phyloP scores from a whole-genome alignment of 2,329 filamentous ascomycete species.

The Chaetomiaceae sp. region DNA sequence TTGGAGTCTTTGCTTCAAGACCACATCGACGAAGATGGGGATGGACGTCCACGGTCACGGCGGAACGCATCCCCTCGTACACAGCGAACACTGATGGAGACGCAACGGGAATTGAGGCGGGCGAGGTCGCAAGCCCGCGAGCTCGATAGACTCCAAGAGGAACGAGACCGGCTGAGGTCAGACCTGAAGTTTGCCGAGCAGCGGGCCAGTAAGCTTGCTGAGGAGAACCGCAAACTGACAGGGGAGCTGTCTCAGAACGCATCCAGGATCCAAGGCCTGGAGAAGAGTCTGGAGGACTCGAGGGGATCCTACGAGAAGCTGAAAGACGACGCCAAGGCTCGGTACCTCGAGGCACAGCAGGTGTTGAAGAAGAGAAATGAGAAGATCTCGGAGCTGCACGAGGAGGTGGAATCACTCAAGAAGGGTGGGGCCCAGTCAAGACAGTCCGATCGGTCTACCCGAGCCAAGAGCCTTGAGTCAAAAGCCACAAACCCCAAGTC shows the following conservation, averaged over 20 bases:
- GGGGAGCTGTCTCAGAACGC: conserved; percentile 28
- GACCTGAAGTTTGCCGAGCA: conserved; percentile 46
- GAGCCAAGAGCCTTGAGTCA: conserved; percentile 29
- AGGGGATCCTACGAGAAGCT: conserved; percentile 46
- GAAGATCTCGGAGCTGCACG: conserved; percentile 53
- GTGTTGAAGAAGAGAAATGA: conserved; percentile 53
- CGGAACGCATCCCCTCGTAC: conserved; percentile 44
- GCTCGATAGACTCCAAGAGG: conserved; percentile 45
- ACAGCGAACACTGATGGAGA: conserved; percentile 48
- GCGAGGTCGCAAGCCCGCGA: conserved; percentile 52
- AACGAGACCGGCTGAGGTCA: conserved; percentile 48
- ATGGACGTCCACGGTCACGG: conserved; percentile 33
- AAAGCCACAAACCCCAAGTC: conserved; percentile 22
- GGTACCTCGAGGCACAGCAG: conserved; percentile 50
- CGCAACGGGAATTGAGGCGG: conserved; percentile 49
- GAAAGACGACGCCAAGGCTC: conserved; percentile 48
- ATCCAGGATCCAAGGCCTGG: conserved; percentile 29
- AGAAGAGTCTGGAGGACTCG: conserved; percentile 25
- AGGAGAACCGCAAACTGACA: conserved; percentile 33
- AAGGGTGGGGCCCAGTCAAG: conserved; percentile 17
- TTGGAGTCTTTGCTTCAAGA: conserved; percentile 48
- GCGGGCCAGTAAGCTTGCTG: conserved; percentile 35
- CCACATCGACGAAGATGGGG: conserved; percentile 30
- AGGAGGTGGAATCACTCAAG: conserved; percentile 46
- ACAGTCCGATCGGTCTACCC: conserved; percentile 16